Evolutionary conservation across 805 yeast genomes (phyloP), one percentile per base, ranked within the genome.

Genomic region (Tetrapisispora iriomotensis): DNA sequence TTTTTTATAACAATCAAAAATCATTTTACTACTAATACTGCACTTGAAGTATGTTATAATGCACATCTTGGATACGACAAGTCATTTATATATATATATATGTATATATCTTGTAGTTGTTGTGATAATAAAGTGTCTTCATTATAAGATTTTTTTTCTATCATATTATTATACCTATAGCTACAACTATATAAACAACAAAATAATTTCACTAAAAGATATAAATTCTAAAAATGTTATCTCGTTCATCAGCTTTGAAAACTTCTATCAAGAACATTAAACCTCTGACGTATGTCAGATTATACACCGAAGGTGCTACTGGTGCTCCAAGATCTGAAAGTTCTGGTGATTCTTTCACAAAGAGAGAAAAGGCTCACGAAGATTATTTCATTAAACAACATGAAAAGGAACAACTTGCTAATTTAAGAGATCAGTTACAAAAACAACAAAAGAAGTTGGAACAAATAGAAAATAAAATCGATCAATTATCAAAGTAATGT

Each of bases 351-450:
- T 67, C 79, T 44, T 81, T 82, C 67, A 68, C 74, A 53, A 85
- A 87, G 62, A 87, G 94, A 63, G 98, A 92, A 72, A 81, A 75
- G 67, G 95, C 95, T 47, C 79, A 79, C 60, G 98, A 90, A 70
- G 86, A 82, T 61, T 71, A 69, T 54, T 88, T 78, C 70, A 71
- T 87, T 65, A 84, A 77, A 66, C 79, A 85, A 68, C 95, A 82
- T 60, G 95, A 90, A 71, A 82, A 80, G 60, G 95, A 86, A 64
- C 86, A 82, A 70, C 71, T 87, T 61, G 78, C 75, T 57, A 72
- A 74, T 36, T 75, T 87, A 62, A 81, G 71, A 62, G 86, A 82
- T 61, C 75, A 81, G 56, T 71, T 87, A 62, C 75, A 79, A 63
- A 71, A 82, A 67, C 92, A 79, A 61, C 79, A 78, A 71, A 71